These are phyloP conservation scores for Peziza echinospora DNA, from an alignment of 495 filamentous ascomycete genomes.

Conservation along the genomic window DNA sequence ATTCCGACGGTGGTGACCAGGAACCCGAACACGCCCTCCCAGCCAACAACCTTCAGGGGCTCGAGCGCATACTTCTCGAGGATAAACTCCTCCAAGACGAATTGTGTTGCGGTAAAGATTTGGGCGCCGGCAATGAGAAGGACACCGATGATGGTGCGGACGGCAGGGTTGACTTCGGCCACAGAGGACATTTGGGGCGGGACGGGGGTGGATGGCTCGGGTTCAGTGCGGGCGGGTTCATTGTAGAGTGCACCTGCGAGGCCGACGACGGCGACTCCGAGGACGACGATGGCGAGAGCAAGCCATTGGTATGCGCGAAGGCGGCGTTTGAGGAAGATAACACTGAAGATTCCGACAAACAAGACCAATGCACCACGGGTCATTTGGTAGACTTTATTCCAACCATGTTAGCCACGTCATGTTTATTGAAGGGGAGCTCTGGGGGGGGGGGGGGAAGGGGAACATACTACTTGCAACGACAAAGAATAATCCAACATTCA, in stretches of 20 bases:
- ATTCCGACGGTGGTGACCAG: constrained; percentile 58
- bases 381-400: constrained; percentile 99
- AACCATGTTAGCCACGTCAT: no score
- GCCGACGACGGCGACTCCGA: constrained; percentile 75
- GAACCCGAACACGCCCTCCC: constrained; percentile 90
- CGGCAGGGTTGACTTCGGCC: constrained; percentile 59
- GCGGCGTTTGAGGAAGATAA: constrained; percentile 61
- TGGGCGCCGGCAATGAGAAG: constrained; percentile 78
- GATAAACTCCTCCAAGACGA: constrained; percentile 87
- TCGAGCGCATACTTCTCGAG: constrained; percentile 75
- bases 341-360: constrained; percentile 88
- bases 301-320: constrained; percentile 74
- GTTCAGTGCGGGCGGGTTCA: constrained; percentile 30
- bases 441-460: no score
- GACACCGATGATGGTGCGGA: constrained; percentile 59
- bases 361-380: constrained; percentile 82
- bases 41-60: constrained; percentile 77
- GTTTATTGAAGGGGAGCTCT: no score
- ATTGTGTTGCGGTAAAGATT: constrained; percentile 90
- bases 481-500: constrained; percentile 87
- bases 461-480: constrained; percentile 56
- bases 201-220: constrained; percentile 48
- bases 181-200: constrained; percentile 80
- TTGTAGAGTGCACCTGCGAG: constrained; percentile 64
- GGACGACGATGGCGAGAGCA: constrained; percentile 63